These are phyloP conservation scores for Ceratobasidium theobromae DNA, from an alignment of 1,284 basidiomycete species.

Conservation along the genomic window DNA sequence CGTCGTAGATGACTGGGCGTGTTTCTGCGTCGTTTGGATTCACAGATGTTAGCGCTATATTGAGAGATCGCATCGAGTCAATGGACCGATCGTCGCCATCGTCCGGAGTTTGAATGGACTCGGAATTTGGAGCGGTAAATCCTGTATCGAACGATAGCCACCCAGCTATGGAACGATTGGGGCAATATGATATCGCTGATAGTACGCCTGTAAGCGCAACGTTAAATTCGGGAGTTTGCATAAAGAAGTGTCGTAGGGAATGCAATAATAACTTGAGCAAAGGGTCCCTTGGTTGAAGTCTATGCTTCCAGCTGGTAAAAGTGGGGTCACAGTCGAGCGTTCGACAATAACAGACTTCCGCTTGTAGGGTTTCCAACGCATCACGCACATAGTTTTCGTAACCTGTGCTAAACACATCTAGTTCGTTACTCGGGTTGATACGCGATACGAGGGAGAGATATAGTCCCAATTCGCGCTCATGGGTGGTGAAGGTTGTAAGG, in stretches of 20 bases:
- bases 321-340: slow-evolving; percentile 39
- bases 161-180: slow-evolving; percentile 81
- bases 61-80: slow-evolving; percentile 62
- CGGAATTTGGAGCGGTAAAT: slow-evolving; percentile 2
- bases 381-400: slow-evolving; percentile 85
- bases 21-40: slow-evolving; percentile 63
- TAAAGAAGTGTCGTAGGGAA: slow-evolving; percentile 75
- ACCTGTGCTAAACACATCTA: slow-evolving; percentile 78
- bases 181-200: slow-evolving; percentile 75
- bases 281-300: slow-evolving; percentile 76
- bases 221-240: slow-evolving; percentile 83
- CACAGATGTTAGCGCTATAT: slow-evolving; percentile 54
- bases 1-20: slow-evolving; percentile 74
- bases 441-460: slow-evolving; percentile 78
- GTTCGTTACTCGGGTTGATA: slow-evolving; percentile 71
- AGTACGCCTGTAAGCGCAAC: slow-evolving; percentile 84
- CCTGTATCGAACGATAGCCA: slow-evolving; percentile 70
- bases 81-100: slow-evolving; percentile 76
- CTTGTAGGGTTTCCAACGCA: slow-evolving; percentile 68
- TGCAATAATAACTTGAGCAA: slow-evolving; percentile 72
- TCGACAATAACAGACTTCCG: slow-evolving; percentile 58
- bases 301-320: slow-evolving; percentile 48
- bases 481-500: slow-evolving; percentile 69
- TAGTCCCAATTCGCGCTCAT: slow-evolving; percentile 78
- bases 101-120: slow-evolving; percentile 37